A percentile compares a stretch with the other conserved stretches of the same genome.
These are phyloP conservation scores for Cytospora chrysosperma DNA, from an alignment of 2,329 filamentous ascomycete species.

Conservation along the genomic window DNA sequence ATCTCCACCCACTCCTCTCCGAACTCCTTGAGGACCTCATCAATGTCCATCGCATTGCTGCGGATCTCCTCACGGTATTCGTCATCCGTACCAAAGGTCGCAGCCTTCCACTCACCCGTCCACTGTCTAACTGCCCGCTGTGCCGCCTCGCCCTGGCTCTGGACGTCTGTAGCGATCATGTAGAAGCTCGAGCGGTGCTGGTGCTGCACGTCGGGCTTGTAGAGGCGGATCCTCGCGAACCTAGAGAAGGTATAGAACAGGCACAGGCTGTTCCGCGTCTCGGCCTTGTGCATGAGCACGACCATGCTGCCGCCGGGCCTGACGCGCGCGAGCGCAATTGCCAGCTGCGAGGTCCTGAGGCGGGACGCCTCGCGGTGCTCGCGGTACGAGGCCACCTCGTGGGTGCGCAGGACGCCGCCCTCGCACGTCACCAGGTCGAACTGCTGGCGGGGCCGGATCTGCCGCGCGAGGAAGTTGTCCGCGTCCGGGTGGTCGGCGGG, in stretches of 20 bases:
- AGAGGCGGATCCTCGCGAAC: constrained; percentile 43
- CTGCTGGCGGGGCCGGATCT: constrained; percentile 39
- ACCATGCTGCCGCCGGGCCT: constrained; percentile 49
- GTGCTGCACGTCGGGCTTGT: constrained; percentile 45
- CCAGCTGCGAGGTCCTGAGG: constrained; percentile 41
- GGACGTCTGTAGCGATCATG: constrained; percentile 46
- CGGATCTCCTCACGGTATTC: constrained; percentile 22
- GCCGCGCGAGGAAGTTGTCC: constrained; percentile 29
- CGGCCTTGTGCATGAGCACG: constrained; percentile 49
- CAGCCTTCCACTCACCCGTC: constrained; percentile 39
- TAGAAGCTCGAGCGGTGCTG: constrained; percentile 51
- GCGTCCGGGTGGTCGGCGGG: constrained; percentile 36
- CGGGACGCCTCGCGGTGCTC: constrained; percentile 38
- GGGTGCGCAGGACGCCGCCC: constrained; percentile 45
- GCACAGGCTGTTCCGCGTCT: constrained; percentile 39
- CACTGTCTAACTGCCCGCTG: constrained; percentile 38
- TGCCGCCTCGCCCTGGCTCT: constrained; percentile 35
- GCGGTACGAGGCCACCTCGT: constrained; percentile 35
- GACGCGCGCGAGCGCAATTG: constrained; percentile 46
- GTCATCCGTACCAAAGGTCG: constrained; percentile 39
- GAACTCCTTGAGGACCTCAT: constrained; percentile 37
- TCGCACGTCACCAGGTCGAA: constrained; percentile 50
- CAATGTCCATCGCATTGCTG: constrained; percentile 16
- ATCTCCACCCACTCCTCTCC: constrained; percentile 35
- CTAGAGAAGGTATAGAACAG: constrained; percentile 41